phyloP scores from a whole-genome alignment of 2,329 filamentous ascomycete species.

The Chrysoporthe puriensis region DNA sequence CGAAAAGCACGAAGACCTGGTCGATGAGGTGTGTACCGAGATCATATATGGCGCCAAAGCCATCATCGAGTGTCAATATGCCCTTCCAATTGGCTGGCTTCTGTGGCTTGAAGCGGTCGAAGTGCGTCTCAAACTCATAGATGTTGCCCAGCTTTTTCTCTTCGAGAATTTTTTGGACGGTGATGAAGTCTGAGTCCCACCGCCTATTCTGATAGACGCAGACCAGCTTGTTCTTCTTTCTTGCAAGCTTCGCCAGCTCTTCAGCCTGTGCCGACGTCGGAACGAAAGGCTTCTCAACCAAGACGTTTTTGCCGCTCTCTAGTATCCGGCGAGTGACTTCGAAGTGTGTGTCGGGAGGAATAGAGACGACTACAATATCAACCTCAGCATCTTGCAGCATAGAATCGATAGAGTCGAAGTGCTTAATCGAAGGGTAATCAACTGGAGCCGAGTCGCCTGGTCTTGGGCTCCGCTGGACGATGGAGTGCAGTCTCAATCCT shows the following conservation, averaged over 20 bases:
- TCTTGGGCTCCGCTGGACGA: conserved; percentile 74
- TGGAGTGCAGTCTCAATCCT: conserved; percentile 69
- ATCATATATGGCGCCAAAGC: conserved; percentile 72
- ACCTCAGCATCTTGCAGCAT: conserved; percentile 68
- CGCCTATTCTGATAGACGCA: conserved; percentile 78
- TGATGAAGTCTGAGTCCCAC: conserved; percentile 78
- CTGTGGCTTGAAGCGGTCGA: conserved; percentile 71
- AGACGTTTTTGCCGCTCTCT: conserved; percentile 73
- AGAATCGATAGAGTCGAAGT: conserved; percentile 64
- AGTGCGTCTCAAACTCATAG: conserved; percentile 79
- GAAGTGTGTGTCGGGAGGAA: conserved; percentile 73
- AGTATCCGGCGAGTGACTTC: conserved; percentile 66
- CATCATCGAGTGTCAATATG: conserved; percentile 58
- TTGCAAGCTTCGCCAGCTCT: conserved; percentile 60
- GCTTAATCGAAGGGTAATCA: conserved; percentile 68
- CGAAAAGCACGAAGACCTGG: conserved; percentile 73
- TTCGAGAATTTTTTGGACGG: conserved; percentile 64
- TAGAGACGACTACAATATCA: conserved; percentile 72
- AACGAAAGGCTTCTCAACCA: conserved; percentile 84
- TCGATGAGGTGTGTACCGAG: conserved; percentile 78
- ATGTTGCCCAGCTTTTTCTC: conserved; percentile 69
- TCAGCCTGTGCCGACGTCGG: conserved; percentile 70
- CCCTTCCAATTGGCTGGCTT: conserved; percentile 70
- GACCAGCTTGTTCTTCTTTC: conserved; percentile 54
- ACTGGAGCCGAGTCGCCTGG: conserved; percentile 66